Conservation (phyloP, 164 flowering plant species). For the Vitis labrusca region DNA sequence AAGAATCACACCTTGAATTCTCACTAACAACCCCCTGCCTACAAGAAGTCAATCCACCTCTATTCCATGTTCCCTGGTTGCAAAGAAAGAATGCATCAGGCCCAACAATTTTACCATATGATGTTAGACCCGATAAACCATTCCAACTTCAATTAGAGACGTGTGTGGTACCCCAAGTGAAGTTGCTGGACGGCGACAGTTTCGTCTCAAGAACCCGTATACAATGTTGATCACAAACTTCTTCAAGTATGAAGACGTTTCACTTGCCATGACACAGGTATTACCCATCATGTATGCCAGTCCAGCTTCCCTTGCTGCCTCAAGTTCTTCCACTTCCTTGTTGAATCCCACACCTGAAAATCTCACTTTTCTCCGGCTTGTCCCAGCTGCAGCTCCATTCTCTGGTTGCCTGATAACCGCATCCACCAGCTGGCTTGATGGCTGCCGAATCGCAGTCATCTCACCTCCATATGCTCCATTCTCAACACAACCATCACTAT, state of each 20-base stretch:
- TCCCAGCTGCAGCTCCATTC: slow-evolving; percentile 1
- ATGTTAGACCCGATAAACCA: slow-evolving; percentile 47
- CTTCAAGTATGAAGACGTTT: slow-evolving; percentile 43
- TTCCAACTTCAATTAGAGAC: slow-evolving; percentile 58
- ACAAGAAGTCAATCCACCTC: too few relatives aligned
- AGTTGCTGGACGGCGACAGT: slow-evolving; percentile 49
- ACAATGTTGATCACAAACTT: slow-evolving; percentile 44
- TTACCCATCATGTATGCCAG: slow-evolving; percentile 64
- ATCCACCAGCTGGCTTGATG: slow-evolving; percentile 9
- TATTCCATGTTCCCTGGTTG: too few relatives aligned
- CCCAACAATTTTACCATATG: too few relatives aligned
- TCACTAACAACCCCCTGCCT: too few relatives aligned
- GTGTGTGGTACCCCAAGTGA: slow-evolving; percentile 52
- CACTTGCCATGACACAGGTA: slow-evolving; percentile 39
- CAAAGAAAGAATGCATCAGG: too few relatives aligned
- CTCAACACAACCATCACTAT: slow-evolving; percentile 6
- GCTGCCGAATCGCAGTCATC: not conserved
- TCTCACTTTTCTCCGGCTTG: slow-evolving; percentile 21
- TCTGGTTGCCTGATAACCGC: slow-evolving; percentile 4
- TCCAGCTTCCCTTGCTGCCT: slow-evolving; percentile 52
- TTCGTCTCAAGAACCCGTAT: slow-evolving; percentile 52
- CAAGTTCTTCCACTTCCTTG: slow-evolving; percentile 35
- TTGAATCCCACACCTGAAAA: slow-evolving; percentile 22
- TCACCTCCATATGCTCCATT: not conserved
- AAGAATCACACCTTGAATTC: too few relatives aligned